A percentile compares a stretch with the other conserved stretches of the same genome.
Evolutionary conservation across 2,329 filamentous ascomycete genomes (phyloP).

Genomic region (Aspergillus pseudoviridinutans): DNA sequence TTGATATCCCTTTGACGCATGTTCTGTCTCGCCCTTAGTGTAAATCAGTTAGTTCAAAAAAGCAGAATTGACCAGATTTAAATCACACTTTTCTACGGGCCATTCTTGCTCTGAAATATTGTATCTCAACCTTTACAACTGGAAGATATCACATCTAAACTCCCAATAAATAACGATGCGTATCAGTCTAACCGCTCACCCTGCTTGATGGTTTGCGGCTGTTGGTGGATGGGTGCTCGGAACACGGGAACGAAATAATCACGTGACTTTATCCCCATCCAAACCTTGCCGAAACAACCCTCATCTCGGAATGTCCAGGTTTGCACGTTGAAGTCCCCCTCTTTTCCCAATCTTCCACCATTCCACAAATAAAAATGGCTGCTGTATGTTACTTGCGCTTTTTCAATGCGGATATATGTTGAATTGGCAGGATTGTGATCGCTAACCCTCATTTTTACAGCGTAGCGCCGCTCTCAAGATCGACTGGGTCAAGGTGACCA

Average conservation of each 20-base stretch:
- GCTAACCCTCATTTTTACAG: conserved; percentile 48
- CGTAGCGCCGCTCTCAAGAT: conserved; percentile 98
- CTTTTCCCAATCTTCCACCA: conserved; percentile 24
- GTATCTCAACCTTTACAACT: neutral
- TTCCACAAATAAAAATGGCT: conserved; percentile 39
- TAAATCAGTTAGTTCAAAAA: conserved; percentile 36
- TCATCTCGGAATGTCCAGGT: conserved; percentile 31
- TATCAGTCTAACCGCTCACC: neutral
- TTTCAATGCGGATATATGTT: neutral
- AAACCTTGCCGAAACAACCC: conserved; percentile 39
- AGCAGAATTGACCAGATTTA: conserved; percentile 22
- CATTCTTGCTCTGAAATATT: neutral
- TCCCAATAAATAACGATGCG: neutral
- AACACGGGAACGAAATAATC: conserved; percentile 23
- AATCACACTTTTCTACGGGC: neutral
- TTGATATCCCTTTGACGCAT: conserved; percentile 23
- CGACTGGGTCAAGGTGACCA: conserved; percentile 95
- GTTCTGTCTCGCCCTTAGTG: conserved; percentile 26
- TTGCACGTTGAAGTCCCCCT: conserved; percentile 33
- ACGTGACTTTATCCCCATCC: conserved; percentile 31
- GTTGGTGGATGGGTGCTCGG: conserved; percentile 16
- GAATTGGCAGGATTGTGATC: conserved; percentile 5
- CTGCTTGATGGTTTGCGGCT: neutral
- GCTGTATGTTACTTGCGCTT: conserved; percentile 30
- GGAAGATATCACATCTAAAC: neutral